Base-by-base conservation (phyloP, 257 asterid genomes). In the Thymus mandschuricus region DNA sequence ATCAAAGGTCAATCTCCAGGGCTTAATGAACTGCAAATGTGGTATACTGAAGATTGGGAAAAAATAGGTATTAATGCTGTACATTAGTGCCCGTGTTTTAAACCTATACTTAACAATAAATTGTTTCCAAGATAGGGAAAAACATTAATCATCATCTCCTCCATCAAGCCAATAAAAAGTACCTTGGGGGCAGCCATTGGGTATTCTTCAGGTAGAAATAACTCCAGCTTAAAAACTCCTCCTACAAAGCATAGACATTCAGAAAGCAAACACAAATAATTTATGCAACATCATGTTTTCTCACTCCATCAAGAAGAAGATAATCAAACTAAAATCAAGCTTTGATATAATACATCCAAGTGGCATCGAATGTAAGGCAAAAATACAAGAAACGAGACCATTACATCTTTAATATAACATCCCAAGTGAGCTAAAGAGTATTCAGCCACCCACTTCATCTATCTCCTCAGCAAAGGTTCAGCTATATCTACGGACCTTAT, bases 151-250 rank as follows among this genome's bases (percentile, higher is more conserved):
- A 59, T 33, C 46, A 57, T 30, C 30, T 69, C 30, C 27, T 54
- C 57, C 27, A 28, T 4, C 15, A n/a, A 68, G 71, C 49, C 54
- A 58, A n/a, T 34, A 38, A 28, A 52, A 51, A 50, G 56, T 86
- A 88, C 98, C 97, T 89, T 94, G 7, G 97, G 97, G 66, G 99
- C 99, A 78, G 99, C 99, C 99, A 95, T 95, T 13, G 99, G 99
- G 77, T 95, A 95, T 69, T 95, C 98, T 81, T 92, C 98, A n/a
- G 99, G 97, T 76, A 95, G 78, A 86, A 95, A 95, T 62, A 95
- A 80, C 83, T 95, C 97, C 79, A 95, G 85, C 95, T 95, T 95
- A 73, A 95, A 95, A 64, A 95, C 98, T 64, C 99, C 99, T 45
- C 99, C 99, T 95, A 71, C 50, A 76, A 13, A 64, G 51, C 27